Percentiles rank a stretch among this genome's conserved stretches.
Conservation (phyloP, 345 rosid genomes). For the Citrus medica region DNA sequence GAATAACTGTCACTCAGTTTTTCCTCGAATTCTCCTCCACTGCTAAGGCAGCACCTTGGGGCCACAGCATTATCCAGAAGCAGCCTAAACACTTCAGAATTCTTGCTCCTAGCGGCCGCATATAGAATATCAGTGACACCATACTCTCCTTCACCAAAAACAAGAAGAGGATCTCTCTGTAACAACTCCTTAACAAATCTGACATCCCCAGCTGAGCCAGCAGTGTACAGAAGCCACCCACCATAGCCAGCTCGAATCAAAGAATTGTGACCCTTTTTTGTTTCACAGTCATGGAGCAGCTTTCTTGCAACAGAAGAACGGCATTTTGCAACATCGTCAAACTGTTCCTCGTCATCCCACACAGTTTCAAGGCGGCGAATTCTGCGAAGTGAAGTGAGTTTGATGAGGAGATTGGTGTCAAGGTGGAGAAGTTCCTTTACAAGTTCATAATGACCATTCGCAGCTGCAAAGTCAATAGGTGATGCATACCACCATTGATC, state of each 20-base stretch:
- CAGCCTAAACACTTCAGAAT: conserved; percentile 57
- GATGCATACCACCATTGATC: conserved; percentile 99
- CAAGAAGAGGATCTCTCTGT: conserved; percentile 77
- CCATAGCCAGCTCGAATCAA: conserved; percentile 92
- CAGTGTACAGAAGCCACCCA: conserved; percentile 94
- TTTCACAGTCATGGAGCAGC: conserved; percentile 60
- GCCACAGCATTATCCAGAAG: conserved; percentile 44
- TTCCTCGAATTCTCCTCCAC: conserved; percentile 30
- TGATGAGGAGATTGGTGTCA: conserved; percentile 91
- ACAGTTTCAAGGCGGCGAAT: conserved; percentile 97
- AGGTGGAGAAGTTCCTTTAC: conserved; percentile 81
- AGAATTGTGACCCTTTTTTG: conserved; percentile 47
- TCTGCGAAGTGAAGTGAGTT: conserved; percentile 93
- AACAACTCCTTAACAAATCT: conserved; percentile 60
- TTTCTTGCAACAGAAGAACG: conserved; percentile 68
- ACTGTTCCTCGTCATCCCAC: conserved; percentile 81
- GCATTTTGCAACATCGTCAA: conserved; percentile 55
- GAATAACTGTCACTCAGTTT: conserved; percentile 32
- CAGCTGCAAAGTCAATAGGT: conserved; percentile 97
- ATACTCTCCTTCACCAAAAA: conserved; percentile 96
- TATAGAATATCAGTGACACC: conserved; percentile 83
- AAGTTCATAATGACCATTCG: conserved; percentile 82
- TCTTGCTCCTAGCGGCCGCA: conserved; percentile 80
- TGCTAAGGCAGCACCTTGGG: conserved; percentile 31
- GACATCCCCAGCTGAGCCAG: conserved; percentile 88